Evolutionary conservation across 441 rosid species (phyloP).

Genomic region (Arabidopsis hybrid): DNA sequence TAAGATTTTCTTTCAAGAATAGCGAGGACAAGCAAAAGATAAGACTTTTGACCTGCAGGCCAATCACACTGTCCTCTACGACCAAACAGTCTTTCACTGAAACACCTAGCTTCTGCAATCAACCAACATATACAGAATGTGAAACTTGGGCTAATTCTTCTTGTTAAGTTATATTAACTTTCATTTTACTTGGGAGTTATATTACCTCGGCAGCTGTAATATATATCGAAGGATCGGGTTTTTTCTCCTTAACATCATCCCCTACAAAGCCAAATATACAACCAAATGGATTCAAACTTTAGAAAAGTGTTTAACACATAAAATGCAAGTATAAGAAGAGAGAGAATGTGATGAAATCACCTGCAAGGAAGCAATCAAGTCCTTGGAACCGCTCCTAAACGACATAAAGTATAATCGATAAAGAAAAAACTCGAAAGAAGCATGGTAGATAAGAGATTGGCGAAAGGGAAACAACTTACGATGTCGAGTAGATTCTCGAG

Average conservation of each 20-base stretch:
- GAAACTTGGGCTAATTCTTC: neutral
- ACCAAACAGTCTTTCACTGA: constrained; percentile 82
- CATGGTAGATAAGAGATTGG: constrained; percentile 4
- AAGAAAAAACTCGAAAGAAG: neutral
- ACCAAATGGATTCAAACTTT: constrained; percentile 16
- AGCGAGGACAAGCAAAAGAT: neutral
- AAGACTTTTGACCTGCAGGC: constrained; percentile 61
- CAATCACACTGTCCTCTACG: constrained; percentile 94
- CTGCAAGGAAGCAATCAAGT: constrained; percentile 98
- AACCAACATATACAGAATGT: neutral
- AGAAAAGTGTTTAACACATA: constrained; percentile 12
- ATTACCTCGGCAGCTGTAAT: constrained; percentile 76
- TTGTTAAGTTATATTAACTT: neutral
- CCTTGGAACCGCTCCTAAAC: constrained; percentile 79
- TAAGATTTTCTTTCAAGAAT: constrained; percentile 16
- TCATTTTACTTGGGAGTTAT: neutral
- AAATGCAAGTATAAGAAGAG: neutral
- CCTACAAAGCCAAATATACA: constrained; percentile 51
- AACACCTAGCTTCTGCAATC: constrained; percentile 72
- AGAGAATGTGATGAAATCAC: constrained; percentile 52
- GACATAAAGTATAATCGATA: constrained; percentile 21
- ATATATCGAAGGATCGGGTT: constrained; percentile 91
- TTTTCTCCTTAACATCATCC: constrained; percentile 96
- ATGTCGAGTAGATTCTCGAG: constrained; percentile 84
- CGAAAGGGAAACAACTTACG: constrained; percentile 48